phyloP scores from a whole-genome alignment of 2,329 filamentous ascomycete genomes.

The Beauveria bassiana region DNA sequence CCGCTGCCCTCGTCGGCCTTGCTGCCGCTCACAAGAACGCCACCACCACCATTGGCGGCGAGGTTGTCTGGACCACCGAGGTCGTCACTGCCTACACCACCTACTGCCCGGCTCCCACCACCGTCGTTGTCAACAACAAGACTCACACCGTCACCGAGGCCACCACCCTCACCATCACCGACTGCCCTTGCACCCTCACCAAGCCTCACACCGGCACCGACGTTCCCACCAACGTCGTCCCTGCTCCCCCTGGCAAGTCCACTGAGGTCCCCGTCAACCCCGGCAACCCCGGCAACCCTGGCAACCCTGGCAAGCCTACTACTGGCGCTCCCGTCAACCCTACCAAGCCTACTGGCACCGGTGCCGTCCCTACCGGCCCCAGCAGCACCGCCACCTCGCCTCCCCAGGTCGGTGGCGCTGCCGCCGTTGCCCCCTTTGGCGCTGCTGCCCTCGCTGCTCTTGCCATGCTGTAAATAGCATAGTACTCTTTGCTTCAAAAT shows the following conservation, averaged over 20 bases:
- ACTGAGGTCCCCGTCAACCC: no score
- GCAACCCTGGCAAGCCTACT: no score
- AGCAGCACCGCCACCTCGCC: slow-evolving; percentile 47
- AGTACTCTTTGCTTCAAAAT: slow-evolving; percentile 9
- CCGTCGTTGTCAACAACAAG: slow-evolving; percentile 53
- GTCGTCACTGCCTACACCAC: slow-evolving; percentile 59
- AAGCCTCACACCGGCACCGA: slow-evolving; percentile 46
- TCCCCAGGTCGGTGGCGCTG: slow-evolving; percentile 22
- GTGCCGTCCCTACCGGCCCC: slow-evolving; percentile 55
- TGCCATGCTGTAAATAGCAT: slow-evolving; percentile 12
- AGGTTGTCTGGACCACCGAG: slow-evolving; percentile 49
- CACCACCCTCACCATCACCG: slow-evolving; percentile 62
- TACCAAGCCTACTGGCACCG: slow-evolving; percentile 64
- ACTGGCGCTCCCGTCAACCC: slow-evolving; percentile 31
- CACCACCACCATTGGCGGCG: background rate
- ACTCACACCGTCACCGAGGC: slow-evolving; percentile 61
- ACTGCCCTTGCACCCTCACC: slow-evolving; percentile 64
- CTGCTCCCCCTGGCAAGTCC: no score
- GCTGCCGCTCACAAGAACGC: slow-evolving; percentile 39
- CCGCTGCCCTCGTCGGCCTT: slow-evolving; percentile 36
- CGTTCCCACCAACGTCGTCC: background rate
- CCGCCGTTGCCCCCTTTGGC: slow-evolving; percentile 5
- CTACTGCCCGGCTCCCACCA: slow-evolving; percentile 63
- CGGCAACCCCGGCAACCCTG: no score
- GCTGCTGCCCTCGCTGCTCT: slow-evolving; percentile 9